Evolutionary conservation across 345 rosid genomes (phyloP).

Genomic region (Iberis pinnata): DNA sequence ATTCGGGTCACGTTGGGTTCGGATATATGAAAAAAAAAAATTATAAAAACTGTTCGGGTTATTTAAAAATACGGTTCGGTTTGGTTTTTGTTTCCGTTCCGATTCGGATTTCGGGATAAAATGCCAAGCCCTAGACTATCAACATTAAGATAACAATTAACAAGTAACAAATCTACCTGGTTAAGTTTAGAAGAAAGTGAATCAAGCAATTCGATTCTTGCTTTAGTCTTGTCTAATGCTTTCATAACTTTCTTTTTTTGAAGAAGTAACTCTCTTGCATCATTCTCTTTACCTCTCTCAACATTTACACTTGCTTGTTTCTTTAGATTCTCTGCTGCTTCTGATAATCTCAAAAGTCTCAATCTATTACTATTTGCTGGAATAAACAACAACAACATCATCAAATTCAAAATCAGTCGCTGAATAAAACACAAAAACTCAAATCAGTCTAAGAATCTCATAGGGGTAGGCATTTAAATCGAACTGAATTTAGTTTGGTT

Average conservation of each 20-base stretch:
- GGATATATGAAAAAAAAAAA: too few relatives aligned
- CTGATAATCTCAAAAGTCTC: conserved; percentile 73
- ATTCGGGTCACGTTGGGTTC: too few relatives aligned
- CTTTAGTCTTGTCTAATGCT: conserved; percentile 68
- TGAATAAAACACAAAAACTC: background rate
- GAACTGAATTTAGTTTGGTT: too few relatives aligned
- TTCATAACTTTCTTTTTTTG: conserved; percentile 84
- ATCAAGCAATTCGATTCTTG: conserved; percentile 67
- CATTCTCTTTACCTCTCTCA: conserved; percentile 59
- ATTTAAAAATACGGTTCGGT: too few relatives aligned
- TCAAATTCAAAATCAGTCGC: background rate
- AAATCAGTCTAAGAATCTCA: background rate
- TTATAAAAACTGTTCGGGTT: too few relatives aligned
- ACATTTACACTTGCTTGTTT: conserved; percentile 63
- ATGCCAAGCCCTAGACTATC: too few relatives aligned
- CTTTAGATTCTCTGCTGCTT: conserved; percentile 79
- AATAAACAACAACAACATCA: conserved; percentile 9
- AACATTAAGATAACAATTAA: too few relatives aligned
- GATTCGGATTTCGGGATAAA: too few relatives aligned
- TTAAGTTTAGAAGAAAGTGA: conserved; percentile 62
- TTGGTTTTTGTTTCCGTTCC: background rate
- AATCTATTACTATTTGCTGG: conserved; percentile 65
- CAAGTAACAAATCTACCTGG: conserved; percentile 41
- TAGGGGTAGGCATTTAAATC: too few relatives aligned
- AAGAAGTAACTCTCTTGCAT: conserved; percentile 65